Percentiles rank a stretch among this genome's conserved stretches.
Conservation (phyloP, 2,329 filamentous ascomycete species). For the Verticillium nubilum region DNA sequence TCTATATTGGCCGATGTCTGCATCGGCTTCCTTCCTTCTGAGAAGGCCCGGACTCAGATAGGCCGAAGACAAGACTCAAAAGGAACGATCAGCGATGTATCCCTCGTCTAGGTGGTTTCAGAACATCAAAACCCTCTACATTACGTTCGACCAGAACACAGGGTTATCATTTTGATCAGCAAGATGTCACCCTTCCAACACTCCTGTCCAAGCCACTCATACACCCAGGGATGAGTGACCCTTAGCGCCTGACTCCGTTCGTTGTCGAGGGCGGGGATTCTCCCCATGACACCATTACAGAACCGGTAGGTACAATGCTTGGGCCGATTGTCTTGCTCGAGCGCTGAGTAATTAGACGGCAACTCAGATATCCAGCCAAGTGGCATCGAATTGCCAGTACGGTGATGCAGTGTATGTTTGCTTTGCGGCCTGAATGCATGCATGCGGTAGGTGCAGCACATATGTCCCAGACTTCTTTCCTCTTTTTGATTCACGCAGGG, state of each 20-base stretch:
- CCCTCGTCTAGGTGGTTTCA: background rate
- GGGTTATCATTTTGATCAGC: background rate
- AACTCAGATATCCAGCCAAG: background rate
- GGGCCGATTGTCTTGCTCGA: no score
- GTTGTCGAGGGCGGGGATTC: background rate
- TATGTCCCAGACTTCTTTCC: no score
- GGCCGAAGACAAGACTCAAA: background rate
- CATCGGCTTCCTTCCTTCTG: background rate
- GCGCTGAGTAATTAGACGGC: background rate
- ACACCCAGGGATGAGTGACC: background rate
- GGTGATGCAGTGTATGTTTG: background rate
- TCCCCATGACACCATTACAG: background rate
- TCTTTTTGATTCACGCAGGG: no score
- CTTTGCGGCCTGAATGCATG: background rate
- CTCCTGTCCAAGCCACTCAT: background rate
- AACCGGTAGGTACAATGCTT: no score
- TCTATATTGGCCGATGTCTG: background rate
- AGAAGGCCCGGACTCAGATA: background rate
- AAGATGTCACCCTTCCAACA: background rate
- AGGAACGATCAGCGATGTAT: background rate
- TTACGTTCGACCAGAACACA: background rate
- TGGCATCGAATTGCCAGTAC: background rate
- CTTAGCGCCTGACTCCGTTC: background rate
- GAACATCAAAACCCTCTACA: background rate
- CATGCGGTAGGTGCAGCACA: no score